A percentile compares a stretch with the other conserved stretches of the same genome.
Conservation (phyloP, 768 basidiomycete genomes). For the Astraeus odoratus region DNA sequence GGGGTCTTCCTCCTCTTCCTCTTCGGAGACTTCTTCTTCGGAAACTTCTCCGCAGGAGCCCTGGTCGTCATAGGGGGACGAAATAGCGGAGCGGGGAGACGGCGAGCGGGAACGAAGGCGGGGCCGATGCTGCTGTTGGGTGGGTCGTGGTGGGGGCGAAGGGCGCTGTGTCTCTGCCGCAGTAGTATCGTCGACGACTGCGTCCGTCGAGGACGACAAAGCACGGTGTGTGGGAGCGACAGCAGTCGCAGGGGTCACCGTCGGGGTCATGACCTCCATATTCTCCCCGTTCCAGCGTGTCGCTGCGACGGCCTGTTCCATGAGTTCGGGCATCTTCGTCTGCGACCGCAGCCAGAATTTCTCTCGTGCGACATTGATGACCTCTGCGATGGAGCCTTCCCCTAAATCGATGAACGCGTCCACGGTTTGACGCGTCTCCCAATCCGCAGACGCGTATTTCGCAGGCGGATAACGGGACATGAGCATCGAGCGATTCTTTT, state of each 20-base stretch:
- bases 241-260: too few relatives aligned
- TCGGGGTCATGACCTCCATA: slow-evolving; percentile 28
- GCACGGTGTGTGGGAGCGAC: too few relatives aligned
- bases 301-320: slow-evolving; percentile 63
- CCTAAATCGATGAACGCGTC: slow-evolving; percentile 70
- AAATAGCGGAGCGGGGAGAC: slow-evolving; percentile 23
- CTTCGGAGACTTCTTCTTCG: slow-evolving; percentile 17
- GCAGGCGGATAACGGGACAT: slow-evolving; percentile 16
- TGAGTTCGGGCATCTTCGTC: slow-evolving; percentile 61
- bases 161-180: too few relatives aligned
- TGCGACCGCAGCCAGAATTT: slow-evolving; percentile 61
- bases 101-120: slow-evolving; percentile 26
- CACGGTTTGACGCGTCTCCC: slow-evolving; percentile 61
- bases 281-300: slow-evolving; percentile 35
- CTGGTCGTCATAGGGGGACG: slow-evolving; percentile 25
- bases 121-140: too few relatives aligned
- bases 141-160: too few relatives aligned
- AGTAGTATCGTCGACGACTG: not conserved
- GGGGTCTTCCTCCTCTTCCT: slow-evolving; percentile 38
- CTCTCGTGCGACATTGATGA: slow-evolving; percentile 56
- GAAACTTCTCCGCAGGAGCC: not conserved
- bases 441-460: slow-evolving; percentile 38
- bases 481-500: slow-evolving; percentile 6
- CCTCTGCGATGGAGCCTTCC: slow-evolving; percentile 60
- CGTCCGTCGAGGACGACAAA: too few relatives aligned